Evolutionary conservation across 2,329 filamentous ascomycete species (phyloP).

Genomic region (Hypoxylon sp.): DNA sequence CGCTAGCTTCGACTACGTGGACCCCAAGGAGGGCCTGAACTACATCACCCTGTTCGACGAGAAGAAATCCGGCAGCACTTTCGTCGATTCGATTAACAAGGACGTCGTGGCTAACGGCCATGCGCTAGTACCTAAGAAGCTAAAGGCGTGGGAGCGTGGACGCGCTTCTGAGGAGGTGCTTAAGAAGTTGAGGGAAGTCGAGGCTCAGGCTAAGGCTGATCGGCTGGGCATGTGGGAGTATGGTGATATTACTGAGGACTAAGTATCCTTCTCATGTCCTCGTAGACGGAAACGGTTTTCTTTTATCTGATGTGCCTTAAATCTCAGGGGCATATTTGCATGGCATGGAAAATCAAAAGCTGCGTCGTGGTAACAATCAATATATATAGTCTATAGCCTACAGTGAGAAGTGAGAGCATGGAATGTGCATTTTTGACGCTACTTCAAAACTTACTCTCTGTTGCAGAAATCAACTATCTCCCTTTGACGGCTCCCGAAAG

Average conservation of each 20-base stretch:
- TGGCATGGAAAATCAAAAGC: constrained; percentile 32
- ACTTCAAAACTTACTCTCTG: not conserved
- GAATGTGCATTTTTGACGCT: constrained; percentile 3
- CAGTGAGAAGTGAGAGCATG: constrained; percentile 12
- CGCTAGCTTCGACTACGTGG: constrained; percentile 89
- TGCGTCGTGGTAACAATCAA: constrained; percentile 16
- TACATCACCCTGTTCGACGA: constrained; percentile 92
- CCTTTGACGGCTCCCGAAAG: no score
- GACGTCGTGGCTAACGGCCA: constrained; percentile 87
- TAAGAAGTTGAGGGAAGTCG: constrained; percentile 78
- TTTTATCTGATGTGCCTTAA: constrained; percentile 2
- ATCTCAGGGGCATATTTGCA: constrained; percentile 28
- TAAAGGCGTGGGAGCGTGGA: constrained; percentile 90
- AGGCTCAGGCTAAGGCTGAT: constrained; percentile 83
- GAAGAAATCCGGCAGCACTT: constrained; percentile 65
- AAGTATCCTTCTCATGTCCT: constrained; percentile 49
- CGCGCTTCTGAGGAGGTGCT: constrained; percentile 78
- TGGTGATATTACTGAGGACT: constrained; percentile 94
- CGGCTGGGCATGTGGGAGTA: constrained; percentile 98
- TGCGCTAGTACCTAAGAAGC: constrained; percentile 91
- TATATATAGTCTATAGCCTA: constrained; percentile 10
- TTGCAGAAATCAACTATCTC: not conserved
- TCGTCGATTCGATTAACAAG: constrained; percentile 87
- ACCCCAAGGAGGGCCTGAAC: constrained; percentile 81
- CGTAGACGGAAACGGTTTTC: constrained; percentile 4